Base-by-base conservation (phyloP, 306 rosid genomes). In the Luffa aegyptiaca region DNA sequence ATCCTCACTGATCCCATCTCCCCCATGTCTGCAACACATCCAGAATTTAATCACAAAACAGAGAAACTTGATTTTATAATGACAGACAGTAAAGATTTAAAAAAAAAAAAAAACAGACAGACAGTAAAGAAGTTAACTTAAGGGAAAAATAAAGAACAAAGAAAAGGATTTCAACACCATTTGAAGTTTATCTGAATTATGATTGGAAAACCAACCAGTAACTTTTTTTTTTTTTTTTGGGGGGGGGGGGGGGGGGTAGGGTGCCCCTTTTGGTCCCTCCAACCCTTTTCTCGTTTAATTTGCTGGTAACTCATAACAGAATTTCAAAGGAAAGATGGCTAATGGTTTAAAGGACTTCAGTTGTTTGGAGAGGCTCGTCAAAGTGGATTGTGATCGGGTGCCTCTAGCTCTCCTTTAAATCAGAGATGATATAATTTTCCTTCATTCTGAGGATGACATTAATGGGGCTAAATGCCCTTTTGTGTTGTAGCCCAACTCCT, bases 1-100 rank as follows among this genome's bases (percentile, higher is more conserved):
- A 41, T 92, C 92, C 77, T 93, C 96, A 6, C 81, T 65, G 75
- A 66, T 84, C 20, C 92, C 93, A 76, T 93, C 97, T 44, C 96
- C 97, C 31, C 93, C 93, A 42, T 93, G 98, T 85, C 98, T 93
- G 93, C 85, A 75, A 73, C 8, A 49, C 31, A 16, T 18, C 64
- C 71, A 48, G 36, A 21, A 80, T 10, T 39, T 39, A 46, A 12
- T 80, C 46, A 48, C 16, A 58, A 17, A 9, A 8, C 52, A 20
- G 1, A 64, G 44, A 63, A 8, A 0, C 12, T 35, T 35, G 45
- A 36, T 37, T 65, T 16, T 13, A 45, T 6, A 31, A 45, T 2
- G 39, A 70, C 39, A 70, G 68, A 53, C 5, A 5, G 8, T 31
- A 17, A 3, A 49, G 55, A 61, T n/a, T n/a, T n/a, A n/a, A n/a